phyloP scores from a whole-genome alignment of 768 basidiomycete species.

The Auricularia sp. region DNA sequence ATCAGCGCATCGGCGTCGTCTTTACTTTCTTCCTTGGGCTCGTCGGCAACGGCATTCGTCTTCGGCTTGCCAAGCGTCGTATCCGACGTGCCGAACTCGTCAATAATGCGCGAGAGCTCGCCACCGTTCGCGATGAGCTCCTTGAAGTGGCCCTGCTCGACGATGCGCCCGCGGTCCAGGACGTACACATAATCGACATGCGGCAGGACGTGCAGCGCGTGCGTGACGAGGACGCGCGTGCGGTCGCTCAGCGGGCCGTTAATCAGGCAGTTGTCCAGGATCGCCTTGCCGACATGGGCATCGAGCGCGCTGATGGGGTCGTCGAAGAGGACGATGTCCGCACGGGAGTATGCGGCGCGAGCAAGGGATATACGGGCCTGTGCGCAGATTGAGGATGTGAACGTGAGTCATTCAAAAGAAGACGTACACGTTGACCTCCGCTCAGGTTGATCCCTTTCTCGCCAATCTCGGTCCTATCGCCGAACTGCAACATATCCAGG shows the following conservation, averaged over 20 bases:
- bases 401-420: background rate
- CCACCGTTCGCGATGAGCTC: constrained; percentile 33
- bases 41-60: constrained; percentile 3
- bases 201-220: constrained; percentile 48
- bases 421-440: constrained; percentile 27
- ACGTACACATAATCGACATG: constrained; percentile 55
- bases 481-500: constrained; percentile 59
- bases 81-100: constrained; percentile 42
- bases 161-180: constrained; percentile 48
- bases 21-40: constrained; percentile 19
- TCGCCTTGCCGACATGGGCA: constrained; percentile 59
- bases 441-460: constrained; percentile 63
- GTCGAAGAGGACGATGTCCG: constrained; percentile 70
- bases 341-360: constrained; percentile 62
- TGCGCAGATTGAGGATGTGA: background rate
- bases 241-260: constrained; percentile 41
- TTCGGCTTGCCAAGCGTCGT: constrained; percentile 16
- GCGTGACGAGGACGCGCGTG: constrained; percentile 55
- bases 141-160: constrained; percentile 44
- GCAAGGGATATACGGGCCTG: constrained; percentile 67
- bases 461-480: constrained; percentile 62
- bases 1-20: constrained; percentile 25
- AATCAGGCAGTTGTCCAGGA: constrained; percentile 53
- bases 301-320: constrained; percentile 78
- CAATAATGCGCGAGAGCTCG: constrained; percentile 42